These are phyloP conservation scores for Pilobolus umbonatus DNA, from an alignment of 192 early-diverging fungal species.

Conservation along the genomic window DNA sequence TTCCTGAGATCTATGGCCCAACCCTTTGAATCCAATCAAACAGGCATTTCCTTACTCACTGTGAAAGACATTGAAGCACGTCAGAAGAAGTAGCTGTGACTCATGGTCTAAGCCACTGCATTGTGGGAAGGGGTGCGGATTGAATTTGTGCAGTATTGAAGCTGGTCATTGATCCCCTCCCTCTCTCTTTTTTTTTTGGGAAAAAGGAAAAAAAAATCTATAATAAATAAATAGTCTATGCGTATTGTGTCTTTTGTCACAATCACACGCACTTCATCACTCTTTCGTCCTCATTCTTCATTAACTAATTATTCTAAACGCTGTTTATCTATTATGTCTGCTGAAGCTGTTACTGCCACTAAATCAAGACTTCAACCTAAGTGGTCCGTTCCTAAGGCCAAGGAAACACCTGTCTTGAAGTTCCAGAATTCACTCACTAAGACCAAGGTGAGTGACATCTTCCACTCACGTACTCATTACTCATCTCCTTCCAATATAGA, in stretches of 20 bases:
- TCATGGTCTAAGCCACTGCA: conserved; percentile 1
- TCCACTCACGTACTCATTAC: background rate
- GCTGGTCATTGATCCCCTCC: too few species aligned
- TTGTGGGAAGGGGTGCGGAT: too few species aligned
- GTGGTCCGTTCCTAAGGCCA: conserved; percentile 55
- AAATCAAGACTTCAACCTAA: conserved; percentile 53
- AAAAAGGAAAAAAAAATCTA: too few species aligned
- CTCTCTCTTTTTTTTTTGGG: too few species aligned
- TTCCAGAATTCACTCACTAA: conserved; percentile 87
- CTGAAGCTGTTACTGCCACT: conserved; percentile 7
- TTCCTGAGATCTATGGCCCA: conserved; percentile 96
- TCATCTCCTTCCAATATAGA: conserved; percentile 39
- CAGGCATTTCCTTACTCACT: conserved; percentile 86
- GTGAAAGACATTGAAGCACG: conserved; percentile 61
- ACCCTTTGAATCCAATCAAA: conserved; percentile 80
- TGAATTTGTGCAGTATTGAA: too few species aligned
- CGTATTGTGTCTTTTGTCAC: too few species aligned
- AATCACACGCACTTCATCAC: too few species aligned
- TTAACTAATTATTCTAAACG: too few species aligned
- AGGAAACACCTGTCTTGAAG: conserved; percentile 49
- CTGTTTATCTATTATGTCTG: too few species aligned
- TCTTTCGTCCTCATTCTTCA: too few species aligned
- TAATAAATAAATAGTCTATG: too few species aligned
- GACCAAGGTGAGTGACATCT: conserved; percentile 53
- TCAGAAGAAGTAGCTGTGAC: conserved; percentile 17